These are phyloP conservation scores for Geotrichum aggregatum DNA, from an alignment of 1,139 yeast species.

Conservation along the genomic window DNA sequence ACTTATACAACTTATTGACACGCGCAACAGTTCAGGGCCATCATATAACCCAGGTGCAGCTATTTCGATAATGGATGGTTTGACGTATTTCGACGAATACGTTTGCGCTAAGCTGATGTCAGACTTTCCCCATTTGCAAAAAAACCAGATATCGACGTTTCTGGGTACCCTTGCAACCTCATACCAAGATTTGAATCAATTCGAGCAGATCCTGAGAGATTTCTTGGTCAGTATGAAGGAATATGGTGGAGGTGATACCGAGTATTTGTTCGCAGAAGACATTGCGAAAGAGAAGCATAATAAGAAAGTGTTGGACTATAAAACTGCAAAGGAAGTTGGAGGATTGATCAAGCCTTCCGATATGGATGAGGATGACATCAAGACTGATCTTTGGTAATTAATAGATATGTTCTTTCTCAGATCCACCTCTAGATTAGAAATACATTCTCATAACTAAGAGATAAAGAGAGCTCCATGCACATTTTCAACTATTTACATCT, in stretches of 20 bases:
- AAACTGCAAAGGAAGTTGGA: constrained; percentile 82
- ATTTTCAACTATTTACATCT: constrained; percentile 9
- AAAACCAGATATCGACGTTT: constrained; percentile 77
- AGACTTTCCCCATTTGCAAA: constrained; percentile 88
- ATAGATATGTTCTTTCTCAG: no score
- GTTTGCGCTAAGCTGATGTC: constrained; percentile 73
- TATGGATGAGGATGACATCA: constrained; percentile 61
- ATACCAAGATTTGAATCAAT: constrained; percentile 69
- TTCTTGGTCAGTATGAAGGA: constrained; percentile 95
- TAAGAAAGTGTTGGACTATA: constrained; percentile 64
- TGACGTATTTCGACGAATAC: constrained; percentile 73
- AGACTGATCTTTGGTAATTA: constrained; percentile 1
- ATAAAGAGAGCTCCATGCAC: constrained; percentile 1
- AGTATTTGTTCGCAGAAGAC: constrained; percentile 88
- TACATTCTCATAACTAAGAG: neutral
- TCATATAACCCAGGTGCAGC: constrained; percentile 64
- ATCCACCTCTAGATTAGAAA: no score
- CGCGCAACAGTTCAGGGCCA: constrained; percentile 67
- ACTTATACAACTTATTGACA: constrained; percentile 78
- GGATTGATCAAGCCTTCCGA: constrained; percentile 96
- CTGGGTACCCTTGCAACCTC: constrained; percentile 65
- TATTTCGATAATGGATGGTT: constrained; percentile 78
- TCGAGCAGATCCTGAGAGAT: constrained; percentile 85
- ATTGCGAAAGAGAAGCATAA: constrained; percentile 73
- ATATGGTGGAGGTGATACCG: constrained; percentile 75